Percentiles rank a stretch among this genome's conserved stretches.
phyloP scores from a whole-genome alignment of 257 asterid species.

The Solanum neorickii region DNA sequence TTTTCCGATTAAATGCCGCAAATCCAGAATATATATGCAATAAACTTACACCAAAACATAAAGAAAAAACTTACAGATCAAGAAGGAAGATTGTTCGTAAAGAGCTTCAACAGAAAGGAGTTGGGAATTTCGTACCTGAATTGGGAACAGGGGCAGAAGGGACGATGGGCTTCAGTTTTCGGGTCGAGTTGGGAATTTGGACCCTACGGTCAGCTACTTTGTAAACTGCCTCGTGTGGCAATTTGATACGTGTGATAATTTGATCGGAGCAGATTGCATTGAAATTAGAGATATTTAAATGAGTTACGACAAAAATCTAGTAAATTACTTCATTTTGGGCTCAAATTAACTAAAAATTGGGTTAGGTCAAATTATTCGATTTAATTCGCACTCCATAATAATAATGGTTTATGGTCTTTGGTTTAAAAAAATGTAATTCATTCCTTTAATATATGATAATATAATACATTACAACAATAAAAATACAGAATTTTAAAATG shows the following conservation, averaged over 20 bases:
- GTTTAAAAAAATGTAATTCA: no score
- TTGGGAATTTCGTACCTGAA: not conserved
- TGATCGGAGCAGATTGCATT: rapidly evolving
- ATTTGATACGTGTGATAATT: not conserved
- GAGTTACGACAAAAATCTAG: not conserved
- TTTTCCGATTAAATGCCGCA: not conserved
- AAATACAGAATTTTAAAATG: no score
- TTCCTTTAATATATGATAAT: no score
- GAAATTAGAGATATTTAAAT: no score
- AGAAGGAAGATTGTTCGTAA: not conserved
- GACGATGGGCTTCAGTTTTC: not conserved
- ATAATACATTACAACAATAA: no score
- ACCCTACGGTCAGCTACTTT: not conserved
- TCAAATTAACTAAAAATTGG: not conserved
- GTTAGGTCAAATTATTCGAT: not conserved
- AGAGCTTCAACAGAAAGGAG: not conserved
- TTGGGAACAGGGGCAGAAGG: not conserved
- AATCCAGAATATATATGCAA: not conserved
- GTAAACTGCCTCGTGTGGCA: not conserved
- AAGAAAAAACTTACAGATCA: not conserved
- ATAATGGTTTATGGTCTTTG: no score
- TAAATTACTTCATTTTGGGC: not conserved
- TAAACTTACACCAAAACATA: not conserved
- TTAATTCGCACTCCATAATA: no score
- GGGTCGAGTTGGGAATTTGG: not conserved